Conservation (phyloP, 2,329 filamentous ascomycete species). For the Davidsoniella neocaledoniae region DNA sequence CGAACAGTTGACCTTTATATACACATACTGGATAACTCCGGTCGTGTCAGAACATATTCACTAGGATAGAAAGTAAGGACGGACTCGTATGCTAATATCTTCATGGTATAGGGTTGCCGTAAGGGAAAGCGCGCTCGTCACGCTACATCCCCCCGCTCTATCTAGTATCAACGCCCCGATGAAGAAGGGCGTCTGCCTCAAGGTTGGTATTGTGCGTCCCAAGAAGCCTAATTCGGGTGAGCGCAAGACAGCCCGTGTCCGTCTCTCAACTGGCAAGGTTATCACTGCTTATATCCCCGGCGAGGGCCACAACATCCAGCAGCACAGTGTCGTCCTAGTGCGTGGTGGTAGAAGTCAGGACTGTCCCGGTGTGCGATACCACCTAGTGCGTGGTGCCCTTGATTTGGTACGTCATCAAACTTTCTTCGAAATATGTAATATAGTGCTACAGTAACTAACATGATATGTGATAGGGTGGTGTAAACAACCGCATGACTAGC, state of each 20-base stretch:
- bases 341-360: conserved; percentile 84
- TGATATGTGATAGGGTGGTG: conserved; percentile 52
- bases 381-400: conserved; percentile 75
- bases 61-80: too few species aligned
- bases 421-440: not conserved
- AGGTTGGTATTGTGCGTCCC: conserved; percentile 82
- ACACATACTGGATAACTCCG: too few species aligned
- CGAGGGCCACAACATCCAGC: conserved; percentile 96
- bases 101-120: conserved; percentile 46
- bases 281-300: conserved; percentile 92
- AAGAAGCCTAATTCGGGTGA: conserved; percentile 99
- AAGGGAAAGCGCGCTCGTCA: conserved; percentile 67
- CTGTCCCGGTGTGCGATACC: conserved; percentile 96
- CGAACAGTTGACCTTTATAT: conserved; percentile 11
- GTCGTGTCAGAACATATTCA: too few species aligned
- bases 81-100: too few species aligned
- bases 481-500: conserved; percentile 65
- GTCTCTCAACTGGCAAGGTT: conserved; percentile 71
- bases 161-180: conserved; percentile 50
- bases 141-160: conserved; percentile 69
- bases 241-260: conserved; percentile 83
- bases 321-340: conserved; percentile 96
- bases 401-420: conserved; percentile 57
- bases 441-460: not conserved
- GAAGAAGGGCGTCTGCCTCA: conserved; percentile 90